phyloP scores from a whole-genome alignment of 352 stramenopile species.

The Pythium rishiriense region DNA sequence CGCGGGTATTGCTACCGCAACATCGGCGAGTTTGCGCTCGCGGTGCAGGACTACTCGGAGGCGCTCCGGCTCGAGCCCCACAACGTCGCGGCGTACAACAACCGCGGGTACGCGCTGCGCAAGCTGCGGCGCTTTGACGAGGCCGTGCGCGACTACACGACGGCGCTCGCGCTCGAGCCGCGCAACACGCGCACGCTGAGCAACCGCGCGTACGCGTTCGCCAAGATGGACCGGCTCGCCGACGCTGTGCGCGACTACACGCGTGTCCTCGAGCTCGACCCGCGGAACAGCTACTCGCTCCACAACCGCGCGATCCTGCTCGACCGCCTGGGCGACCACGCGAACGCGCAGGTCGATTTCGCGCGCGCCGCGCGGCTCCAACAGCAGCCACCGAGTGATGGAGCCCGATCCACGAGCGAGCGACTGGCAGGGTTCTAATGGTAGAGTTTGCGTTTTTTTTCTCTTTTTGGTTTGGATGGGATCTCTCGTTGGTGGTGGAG shows the following conservation, averaged over 20 bases:
- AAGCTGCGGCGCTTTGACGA: conserved; percentile 70
- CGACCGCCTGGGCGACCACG: conserved; percentile 61
- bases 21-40: conserved; percentile 68
- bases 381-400: neutral
- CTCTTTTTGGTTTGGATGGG: neutral
- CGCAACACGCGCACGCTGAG: conserved; percentile 78
- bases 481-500: neutral
- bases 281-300: conserved; percentile 75
- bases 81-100: conserved; percentile 83
- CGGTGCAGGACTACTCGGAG: conserved; percentile 66
- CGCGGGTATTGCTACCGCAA: conserved; percentile 84
- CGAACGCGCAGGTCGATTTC: conserved; percentile 42
- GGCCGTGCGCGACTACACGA: conserved; percentile 77
- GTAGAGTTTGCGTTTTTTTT: neutral
- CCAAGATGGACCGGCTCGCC: conserved; percentile 72
- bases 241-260: conserved; percentile 79
- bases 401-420: neutral
- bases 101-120: conserved; percentile 80
- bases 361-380: conserved; percentile 28
- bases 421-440: neutral
- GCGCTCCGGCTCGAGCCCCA: conserved; percentile 61
- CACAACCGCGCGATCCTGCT: conserved; percentile 86
- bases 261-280: conserved; percentile 65
- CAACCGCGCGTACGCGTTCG: conserved; percentile 84
- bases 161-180: conserved; percentile 68